Percentiles rank a stretch among this genome's conserved stretches.
Evolutionary conservation across 2,329 filamentous ascomycete species (phyloP).

Genomic region (Pseudogymnoascus sp.): DNA sequence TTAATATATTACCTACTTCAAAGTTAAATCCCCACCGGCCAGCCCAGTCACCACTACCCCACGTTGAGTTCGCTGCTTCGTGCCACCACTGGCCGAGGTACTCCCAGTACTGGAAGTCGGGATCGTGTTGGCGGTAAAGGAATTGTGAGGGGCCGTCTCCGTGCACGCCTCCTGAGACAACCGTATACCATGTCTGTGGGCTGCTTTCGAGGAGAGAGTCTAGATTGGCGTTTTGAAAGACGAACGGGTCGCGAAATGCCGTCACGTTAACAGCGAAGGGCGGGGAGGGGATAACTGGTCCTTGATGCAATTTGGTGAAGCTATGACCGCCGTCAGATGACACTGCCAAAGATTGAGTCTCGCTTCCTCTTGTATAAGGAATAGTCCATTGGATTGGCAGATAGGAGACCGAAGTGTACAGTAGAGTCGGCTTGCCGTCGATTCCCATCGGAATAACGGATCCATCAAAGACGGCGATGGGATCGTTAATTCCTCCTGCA

Average conservation of each 20-base stretch:
- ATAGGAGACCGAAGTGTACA: conserved; percentile 39
- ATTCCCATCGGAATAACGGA: conserved; percentile 37
- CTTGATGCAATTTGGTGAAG: conserved; percentile 33
- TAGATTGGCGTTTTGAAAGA: conserved; percentile 33
- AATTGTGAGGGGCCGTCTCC: conserved; percentile 33
- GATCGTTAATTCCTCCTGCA: conserved; percentile 35
- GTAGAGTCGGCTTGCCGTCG: conserved; percentile 36
- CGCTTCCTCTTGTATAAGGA: conserved; percentile 37
- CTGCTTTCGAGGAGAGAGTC: conserved; percentile 30
- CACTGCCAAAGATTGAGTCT: conserved; percentile 38
- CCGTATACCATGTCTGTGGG: conserved; percentile 32
- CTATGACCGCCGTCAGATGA: conserved; percentile 30
- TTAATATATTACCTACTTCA: conserved; percentile 38
- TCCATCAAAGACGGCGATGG: conserved; percentile 39
- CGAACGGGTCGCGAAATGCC: conserved; percentile 37
- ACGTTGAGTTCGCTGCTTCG: conserved; percentile 32
- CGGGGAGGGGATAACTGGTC: conserved; percentile 33
- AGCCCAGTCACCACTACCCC: conserved; percentile 31
- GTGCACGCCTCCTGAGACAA: conserved; percentile 35
- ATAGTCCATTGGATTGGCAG: conserved; percentile 41
- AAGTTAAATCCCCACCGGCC: conserved; percentile 39
- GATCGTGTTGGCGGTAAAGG: conserved; percentile 33
- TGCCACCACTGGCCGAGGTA: conserved; percentile 35
- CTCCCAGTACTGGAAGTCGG: conserved; percentile 33
- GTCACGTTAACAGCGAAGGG: conserved; percentile 36